phyloP scores from a whole-genome alignment of 805 yeast species.

The Barnettozyma populi region DNA sequence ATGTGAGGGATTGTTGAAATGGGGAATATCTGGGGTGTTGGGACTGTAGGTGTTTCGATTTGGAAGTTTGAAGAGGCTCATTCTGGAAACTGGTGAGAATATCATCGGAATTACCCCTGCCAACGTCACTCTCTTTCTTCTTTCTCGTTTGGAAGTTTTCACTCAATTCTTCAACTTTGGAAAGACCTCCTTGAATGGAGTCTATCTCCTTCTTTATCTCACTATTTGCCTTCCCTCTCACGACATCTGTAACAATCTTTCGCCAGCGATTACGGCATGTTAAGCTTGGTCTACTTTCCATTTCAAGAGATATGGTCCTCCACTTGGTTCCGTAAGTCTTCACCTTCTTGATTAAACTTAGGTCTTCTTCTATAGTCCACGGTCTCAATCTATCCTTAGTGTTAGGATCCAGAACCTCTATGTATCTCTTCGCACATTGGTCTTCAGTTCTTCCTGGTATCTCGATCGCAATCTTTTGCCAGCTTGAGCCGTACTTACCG shows the following conservation, averaged over 20 bases:
- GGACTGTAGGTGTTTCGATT: conserved; percentile 1
- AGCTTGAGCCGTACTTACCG: conserved; percentile 65
- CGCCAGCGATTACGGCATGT: conserved; percentile 94
- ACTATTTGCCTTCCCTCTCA: conserved; percentile 55
- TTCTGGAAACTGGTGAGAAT: not conserved
- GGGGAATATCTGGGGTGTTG: conserved; percentile 2
- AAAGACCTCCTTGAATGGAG: conserved; percentile 36
- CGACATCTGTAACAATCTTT: conserved; percentile 72
- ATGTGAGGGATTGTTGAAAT: conserved; percentile 1
- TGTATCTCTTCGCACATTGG: conserved; percentile 88
- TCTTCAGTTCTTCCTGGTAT: conserved; percentile 88
- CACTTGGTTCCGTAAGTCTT: conserved; percentile 78
- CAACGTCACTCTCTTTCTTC: not conserved
- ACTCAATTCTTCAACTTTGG: conserved; percentile 23
- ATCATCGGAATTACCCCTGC: not conserved
- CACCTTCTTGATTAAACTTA: conserved; percentile 60
- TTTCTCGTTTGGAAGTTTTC: conserved; percentile 18
- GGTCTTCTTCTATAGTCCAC: conserved; percentile 79
- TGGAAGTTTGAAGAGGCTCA: not conserved
- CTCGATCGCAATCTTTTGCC: conserved; percentile 77
- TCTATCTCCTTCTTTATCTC: conserved; percentile 57
- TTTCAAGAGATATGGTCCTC: conserved; percentile 69
- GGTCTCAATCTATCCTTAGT: conserved; percentile 71
- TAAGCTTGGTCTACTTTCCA: conserved; percentile 78
- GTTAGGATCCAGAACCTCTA: conserved; percentile 80